phyloP scores from a whole-genome alignment of 2,329 filamentous ascomycete species.

The Incumbomyces delicatus region DNA sequence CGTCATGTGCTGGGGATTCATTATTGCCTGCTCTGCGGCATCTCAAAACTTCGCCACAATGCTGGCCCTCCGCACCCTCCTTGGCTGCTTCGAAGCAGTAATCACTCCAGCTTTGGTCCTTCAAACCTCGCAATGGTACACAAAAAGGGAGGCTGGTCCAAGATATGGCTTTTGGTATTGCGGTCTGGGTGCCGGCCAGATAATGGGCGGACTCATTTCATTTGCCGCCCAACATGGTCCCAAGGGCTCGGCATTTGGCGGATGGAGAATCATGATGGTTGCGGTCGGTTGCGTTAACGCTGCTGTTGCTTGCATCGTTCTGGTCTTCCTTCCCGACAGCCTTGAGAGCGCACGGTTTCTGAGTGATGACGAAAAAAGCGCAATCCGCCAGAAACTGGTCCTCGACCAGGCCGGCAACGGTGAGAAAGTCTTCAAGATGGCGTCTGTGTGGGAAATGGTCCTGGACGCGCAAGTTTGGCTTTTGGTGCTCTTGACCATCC shows the following conservation, averaged over 20 bases:
- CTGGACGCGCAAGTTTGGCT: constrained; percentile 35
- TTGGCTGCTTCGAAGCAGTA: constrained; percentile 40
- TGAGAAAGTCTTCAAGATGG: constrained; percentile 40
- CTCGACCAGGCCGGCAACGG: constrained; percentile 43
- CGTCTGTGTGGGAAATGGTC: constrained; percentile 39
- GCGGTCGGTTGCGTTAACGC: constrained; percentile 36
- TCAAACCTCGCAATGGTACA: constrained; percentile 44
- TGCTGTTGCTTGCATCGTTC: constrained; percentile 28
- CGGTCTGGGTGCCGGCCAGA: constrained; percentile 10
- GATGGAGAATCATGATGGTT: constrained; percentile 33
- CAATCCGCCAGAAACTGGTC: constrained; percentile 32
- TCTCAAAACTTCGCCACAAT: constrained; percentile 35
- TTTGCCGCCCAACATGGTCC: constrained; percentile 13
- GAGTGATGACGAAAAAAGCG: constrained; percentile 29
- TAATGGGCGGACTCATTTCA: constrained; percentile 9
- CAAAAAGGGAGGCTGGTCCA: constrained; percentile 28
- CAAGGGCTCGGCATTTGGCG: constrained; percentile 19
- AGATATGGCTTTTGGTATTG: constrained; percentile 23
- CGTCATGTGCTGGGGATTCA: constrained; percentile 30
- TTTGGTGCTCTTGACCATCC: constrained; percentile 26
- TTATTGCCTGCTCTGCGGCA: constrained; percentile 36
- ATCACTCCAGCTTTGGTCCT: constrained; percentile 44
- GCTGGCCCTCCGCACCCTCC: constrained; percentile 35
- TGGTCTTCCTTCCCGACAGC: constrained; percentile 33
- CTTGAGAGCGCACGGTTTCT: constrained; percentile 30